Conservation (phyloP, 768 basidiomycete species). For the Dioszegia hungarica region DNA sequence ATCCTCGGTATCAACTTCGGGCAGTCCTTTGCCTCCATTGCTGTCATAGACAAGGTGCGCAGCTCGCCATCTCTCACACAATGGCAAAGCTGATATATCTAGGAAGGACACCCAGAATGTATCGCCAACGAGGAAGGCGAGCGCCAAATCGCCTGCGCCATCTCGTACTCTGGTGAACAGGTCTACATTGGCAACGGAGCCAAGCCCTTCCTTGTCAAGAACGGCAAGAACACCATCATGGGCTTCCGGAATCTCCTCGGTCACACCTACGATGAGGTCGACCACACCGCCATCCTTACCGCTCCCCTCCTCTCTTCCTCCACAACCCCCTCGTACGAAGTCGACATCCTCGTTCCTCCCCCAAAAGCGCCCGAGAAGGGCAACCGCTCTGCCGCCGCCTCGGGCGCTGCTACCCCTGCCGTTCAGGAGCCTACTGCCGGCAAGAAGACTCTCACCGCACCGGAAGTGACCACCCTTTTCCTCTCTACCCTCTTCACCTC, state of each 20-base stretch:
- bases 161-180: slow-evolving; percentile 87
- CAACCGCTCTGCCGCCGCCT: slow-evolving; percentile 53
- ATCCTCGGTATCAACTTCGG: slow-evolving; percentile 90
- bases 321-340: slow-evolving; percentile 70
- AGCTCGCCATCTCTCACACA: too few species aligned
- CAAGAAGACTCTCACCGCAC: slow-evolving; percentile 67
- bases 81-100: not conserved
- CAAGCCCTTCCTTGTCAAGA: slow-evolving; percentile 89
- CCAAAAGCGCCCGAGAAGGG: slow-evolving; percentile 52
- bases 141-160: slow-evolving; percentile 90
- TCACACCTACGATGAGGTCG: slow-evolving; percentile 60
- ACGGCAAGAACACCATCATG: slow-evolving; percentile 86
- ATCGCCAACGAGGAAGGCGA: slow-evolving; percentile 99
- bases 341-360: slow-evolving; percentile 71
- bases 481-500: slow-evolving; percentile 75
- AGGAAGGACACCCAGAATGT: slow-evolving; percentile 89
- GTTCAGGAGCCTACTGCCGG: slow-evolving; percentile 58
- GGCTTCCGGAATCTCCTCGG: slow-evolving; percentile 91
- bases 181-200: slow-evolving; percentile 94
- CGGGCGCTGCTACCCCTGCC: slow-evolving; percentile 51
- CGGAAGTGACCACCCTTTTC: slow-evolving; percentile 80
- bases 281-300: slow-evolving; percentile 51
- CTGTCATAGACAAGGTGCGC: slow-evolving; percentile 84
- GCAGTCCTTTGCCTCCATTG: slow-evolving; percentile 89
- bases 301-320: slow-evolving; percentile 64